Base-by-base conservation (phyloP, 139 green algal species). In the Chlorella sp. region DNA sequence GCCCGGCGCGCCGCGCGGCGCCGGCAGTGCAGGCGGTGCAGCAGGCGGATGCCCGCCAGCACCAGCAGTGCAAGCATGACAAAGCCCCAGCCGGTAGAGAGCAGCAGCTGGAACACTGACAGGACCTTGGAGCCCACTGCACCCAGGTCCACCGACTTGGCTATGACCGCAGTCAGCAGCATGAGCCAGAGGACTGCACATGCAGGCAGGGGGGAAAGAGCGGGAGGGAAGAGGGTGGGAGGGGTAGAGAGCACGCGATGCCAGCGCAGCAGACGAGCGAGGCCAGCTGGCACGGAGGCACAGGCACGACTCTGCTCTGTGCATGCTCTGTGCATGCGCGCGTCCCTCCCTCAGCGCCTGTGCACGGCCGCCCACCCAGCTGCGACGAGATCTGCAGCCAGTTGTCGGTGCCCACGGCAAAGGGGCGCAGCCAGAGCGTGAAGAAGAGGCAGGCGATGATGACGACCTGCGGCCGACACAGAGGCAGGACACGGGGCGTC, bases 121-220 rank as follows among this genome's bases (percentile, higher is more conserved):
- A 86, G 51, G 0, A 29, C 70, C 35, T 33, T 62, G 35, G 59
- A 17, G 15, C 55, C 77, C 3, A 5, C 11, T 19, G 21, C 41
- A 35, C 35, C 63, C 31, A 88, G 68, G 15, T 77, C 31, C 0
- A 76, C 83, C 83, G 80, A 88, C 53, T 84, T 88, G 68, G 46
- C 51, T 5, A 68, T 53, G 1, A 62, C 74, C 1, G 73, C 76
- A 36, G 83, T 81, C 36, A 88, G 67, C 48, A 88, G 74, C 45
- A 88, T 21, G 35, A 88, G 63, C 64, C 63, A 85, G 15, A 85
- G 55, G n/a, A 85, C 80, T 85, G 79, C 68, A n/a, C n/a, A n/a
- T n/a, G n/a, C n/a, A n/a, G n/a, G n/a, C n/a, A n/a, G n/a, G n/a
- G 17, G 9, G 43, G 29, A 42, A 8, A 23, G 55, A 2, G 50